Base-by-base conservation (phyloP, 345 rosid species). In the Eucalyptus tenuipes region DNA sequence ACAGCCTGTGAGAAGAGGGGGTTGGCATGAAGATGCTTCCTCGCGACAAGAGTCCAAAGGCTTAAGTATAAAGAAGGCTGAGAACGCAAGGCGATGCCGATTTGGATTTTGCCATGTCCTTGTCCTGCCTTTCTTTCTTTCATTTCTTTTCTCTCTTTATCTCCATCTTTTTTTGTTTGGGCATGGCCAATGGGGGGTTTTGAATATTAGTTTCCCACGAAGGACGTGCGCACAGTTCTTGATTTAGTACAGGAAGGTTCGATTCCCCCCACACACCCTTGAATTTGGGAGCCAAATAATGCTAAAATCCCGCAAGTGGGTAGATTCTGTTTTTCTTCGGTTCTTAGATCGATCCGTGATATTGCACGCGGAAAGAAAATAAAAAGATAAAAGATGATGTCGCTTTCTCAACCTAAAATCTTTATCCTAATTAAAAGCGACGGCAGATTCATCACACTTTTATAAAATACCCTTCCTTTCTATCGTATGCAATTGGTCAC, bases 11-110 rank as follows among this genome's bases (percentile, higher is more conserved):
- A 52, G 5, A 42, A 57, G 10, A 25, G 50, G 81, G 42, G 66
- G 27, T 55, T 55, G 27, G n/a, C 88, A 44, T 10, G 20, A 87
- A 87, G 88, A 87, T 87, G 25, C 88, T 50, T 87, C 50, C 75
- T 87, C n/a, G 18, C 7, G 17, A 40, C 88, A 64, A 87, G 29
- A 87, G 52, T 25, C 88, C 85, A 49, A 48, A 59, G 61, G 66
- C n/a, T 87, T 24, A 87, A 11, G 64, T 29, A 49, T 68, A 64
- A 18, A 49, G 44, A 85, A 49, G 87, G 91, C 92, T 91, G 91
- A 91, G 92, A 90, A 90, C 85, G 59, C 91, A 87, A 89, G 15
- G 88, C 13, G 68, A 40, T 49, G 47, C 88, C 79, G 44, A 59
- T 86, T 86, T 44, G 88, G 75, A 64, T 27, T 88, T 86, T 40